phyloP scores from a whole-genome alignment of 495 filamentous ascomycete species.

The Xylona heveae region DNA sequence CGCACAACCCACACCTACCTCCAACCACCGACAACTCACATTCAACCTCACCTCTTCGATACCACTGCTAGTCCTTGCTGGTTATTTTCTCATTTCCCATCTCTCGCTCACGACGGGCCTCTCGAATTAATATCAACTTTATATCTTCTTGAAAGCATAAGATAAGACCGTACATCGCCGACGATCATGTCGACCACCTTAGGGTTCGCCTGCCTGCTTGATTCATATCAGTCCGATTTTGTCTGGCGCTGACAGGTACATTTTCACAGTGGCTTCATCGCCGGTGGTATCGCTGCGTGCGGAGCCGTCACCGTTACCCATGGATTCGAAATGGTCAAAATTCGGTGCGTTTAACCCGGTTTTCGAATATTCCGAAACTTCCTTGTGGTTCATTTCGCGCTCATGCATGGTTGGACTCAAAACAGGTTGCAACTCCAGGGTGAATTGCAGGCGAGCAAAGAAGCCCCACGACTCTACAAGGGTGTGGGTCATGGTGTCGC shows the following conservation, averaged over 20 bases:
- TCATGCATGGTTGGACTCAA: conserved; percentile 1
- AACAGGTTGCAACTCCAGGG: conserved; percentile 82
- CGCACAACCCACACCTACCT: too few species aligned
- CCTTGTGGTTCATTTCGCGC: conserved; percentile 4
- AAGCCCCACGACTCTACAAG: conserved; percentile 67
- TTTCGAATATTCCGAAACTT: neutral
- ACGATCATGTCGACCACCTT: conserved; percentile 35
- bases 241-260: conserved; percentile 2
- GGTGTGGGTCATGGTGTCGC: conserved; percentile 84
- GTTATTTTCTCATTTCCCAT: too few species aligned
- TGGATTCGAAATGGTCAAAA: conserved; percentile 98
- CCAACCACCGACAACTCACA: too few species aligned
- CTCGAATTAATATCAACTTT: too few species aligned
- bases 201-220: conserved; percentile 18
- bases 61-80: too few species aligned
- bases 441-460: conserved; percentile 70
- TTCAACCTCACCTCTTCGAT: too few species aligned
- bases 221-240: neutral
- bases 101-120: too few species aligned
- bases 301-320: conserved; percentile 96
- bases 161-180: too few species aligned
- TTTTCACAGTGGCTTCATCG: conserved; percentile 47
- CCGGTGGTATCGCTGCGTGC: conserved; percentile 89
- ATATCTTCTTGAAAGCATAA: too few species aligned
- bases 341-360: conserved; percentile 35